Conservation (phyloP, 2,329 filamentous ascomycete genomes). For the Albophoma yamanashiensis region DNA sequence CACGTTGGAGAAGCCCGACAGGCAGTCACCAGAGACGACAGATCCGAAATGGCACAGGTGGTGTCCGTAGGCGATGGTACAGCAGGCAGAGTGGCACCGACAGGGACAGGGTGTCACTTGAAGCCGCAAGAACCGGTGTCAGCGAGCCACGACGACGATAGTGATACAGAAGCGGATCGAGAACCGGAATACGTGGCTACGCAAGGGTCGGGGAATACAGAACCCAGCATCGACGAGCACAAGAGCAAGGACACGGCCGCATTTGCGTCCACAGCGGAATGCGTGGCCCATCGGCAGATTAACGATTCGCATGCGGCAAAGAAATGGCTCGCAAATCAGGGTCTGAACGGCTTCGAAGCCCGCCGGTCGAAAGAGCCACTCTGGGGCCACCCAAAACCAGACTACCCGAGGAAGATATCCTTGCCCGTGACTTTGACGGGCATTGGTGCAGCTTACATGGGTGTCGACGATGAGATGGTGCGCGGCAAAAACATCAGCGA, state of each 20-base stretch:
- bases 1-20: neutral
- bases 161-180: neutral
- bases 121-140: neutral
- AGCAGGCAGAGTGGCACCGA: neutral
- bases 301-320: neutral
- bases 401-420: constrained; percentile 1
- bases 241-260: neutral
- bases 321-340: neutral
- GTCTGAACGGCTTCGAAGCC: neutral
- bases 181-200: constrained; percentile 5
- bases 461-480: constrained; percentile 8
- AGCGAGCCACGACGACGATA: neutral
- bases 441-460: constrained; percentile 13
- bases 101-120: neutral
- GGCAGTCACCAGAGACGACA: neutral
- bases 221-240: neutral
- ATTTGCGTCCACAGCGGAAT: neutral
- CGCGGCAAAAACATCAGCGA: constrained; percentile 7
- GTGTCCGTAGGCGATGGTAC: neutral
- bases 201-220: constrained; percentile 1
- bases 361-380: neutral
- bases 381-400: neutral
- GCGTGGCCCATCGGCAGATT: neutral
- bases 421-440: constrained; percentile 11
- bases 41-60: neutral